A percentile compares a stretch with the other conserved stretches of the same genome.
phyloP scores from a whole-genome alignment of 306 rosid genomes.

The Delonix regia region DNA sequence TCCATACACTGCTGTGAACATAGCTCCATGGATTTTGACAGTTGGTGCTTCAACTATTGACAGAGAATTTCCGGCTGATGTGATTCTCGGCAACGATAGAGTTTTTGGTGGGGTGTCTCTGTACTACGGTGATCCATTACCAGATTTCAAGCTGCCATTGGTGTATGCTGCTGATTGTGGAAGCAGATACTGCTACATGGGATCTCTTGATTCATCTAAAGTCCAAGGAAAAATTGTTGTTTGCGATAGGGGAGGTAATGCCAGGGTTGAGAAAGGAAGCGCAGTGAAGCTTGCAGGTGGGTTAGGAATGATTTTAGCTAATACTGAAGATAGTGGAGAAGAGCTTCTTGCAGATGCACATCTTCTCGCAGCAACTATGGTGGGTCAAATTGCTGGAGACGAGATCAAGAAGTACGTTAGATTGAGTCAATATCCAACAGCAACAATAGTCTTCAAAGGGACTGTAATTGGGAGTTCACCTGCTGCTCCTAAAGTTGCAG shows the following conservation, averaged over 20 bases:
- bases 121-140: constrained; percentile 60
- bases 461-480: constrained; percentile 79
- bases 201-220: constrained; percentile 50
- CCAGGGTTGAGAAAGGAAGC: constrained; percentile 79
- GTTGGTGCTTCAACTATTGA: constrained; percentile 89
- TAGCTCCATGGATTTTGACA: constrained; percentile 91
- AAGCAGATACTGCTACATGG: constrained; percentile 53
- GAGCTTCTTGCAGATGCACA: constrained; percentile 89
- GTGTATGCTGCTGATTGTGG: constrained; percentile 68
- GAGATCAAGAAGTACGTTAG: constrained; percentile 61
- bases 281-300: constrained; percentile 84
- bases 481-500: constrained; percentile 76
- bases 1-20: constrained; percentile 67
- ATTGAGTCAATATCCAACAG: constrained; percentile 49
- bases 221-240: constrained; percentile 81
- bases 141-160: constrained; percentile 56
- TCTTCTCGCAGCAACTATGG: constrained; percentile 80
- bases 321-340: constrained; percentile 63
- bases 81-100: constrained; percentile 64
- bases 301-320: constrained; percentile 68
- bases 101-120: constrained; percentile 69
- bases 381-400: constrained; percentile 70
- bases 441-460: constrained; percentile 65
- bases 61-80: constrained; percentile 81
- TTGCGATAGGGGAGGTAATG: constrained; percentile 87